Conservation (phyloP, 1,139 yeast species). For the Yarrowia galli region DNA sequence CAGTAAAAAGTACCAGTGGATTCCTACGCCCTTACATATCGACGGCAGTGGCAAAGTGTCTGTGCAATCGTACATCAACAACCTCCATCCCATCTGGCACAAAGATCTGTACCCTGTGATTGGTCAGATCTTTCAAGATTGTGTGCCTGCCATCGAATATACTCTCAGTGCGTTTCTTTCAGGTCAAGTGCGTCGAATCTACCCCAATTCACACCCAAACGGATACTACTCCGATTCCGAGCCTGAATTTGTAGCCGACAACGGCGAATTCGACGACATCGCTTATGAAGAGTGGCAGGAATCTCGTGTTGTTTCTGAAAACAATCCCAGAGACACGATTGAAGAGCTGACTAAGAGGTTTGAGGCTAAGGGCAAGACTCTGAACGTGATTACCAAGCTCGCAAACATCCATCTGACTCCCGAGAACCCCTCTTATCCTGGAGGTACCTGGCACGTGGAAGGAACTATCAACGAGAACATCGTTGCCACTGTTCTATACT, state of each 20-base stretch:
- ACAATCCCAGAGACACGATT: neutral
- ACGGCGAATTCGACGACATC: slow-evolving; percentile 29
- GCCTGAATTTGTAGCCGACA: slow-evolving; percentile 29
- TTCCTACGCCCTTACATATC: slow-evolving; percentile 44
- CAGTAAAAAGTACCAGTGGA: slow-evolving; percentile 47
- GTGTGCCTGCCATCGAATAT: slow-evolving; percentile 51
- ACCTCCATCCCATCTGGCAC: slow-evolving; percentile 52
- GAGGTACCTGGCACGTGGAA: slow-evolving; percentile 60
- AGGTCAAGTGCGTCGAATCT: neutral
- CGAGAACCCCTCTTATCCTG: slow-evolving; percentile 53
- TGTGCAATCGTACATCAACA: slow-evolving; percentile 54
- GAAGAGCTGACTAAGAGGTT: neutral
- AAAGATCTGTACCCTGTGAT: slow-evolving; percentile 49
- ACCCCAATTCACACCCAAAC: neutral
- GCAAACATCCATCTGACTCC: slow-evolving; percentile 55
- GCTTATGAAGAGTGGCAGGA: slow-evolving; percentile 21
- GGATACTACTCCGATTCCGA: slow-evolving; percentile 28
- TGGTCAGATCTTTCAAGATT: slow-evolving; percentile 49
- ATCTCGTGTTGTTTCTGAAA: neutral
- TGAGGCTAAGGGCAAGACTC: slow-evolving; percentile 39
- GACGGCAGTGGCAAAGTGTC: slow-evolving; percentile 40
- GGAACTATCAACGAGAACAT: slow-evolving; percentile 57
- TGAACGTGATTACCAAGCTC: slow-evolving; percentile 56
- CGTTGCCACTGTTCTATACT: slow-evolving; percentile 56
- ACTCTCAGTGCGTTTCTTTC: slow-evolving; percentile 12